Evolutionary conservation across 2,329 filamentous ascomycete species (phyloP).

Genomic region (Talaromyces sp.): DNA sequence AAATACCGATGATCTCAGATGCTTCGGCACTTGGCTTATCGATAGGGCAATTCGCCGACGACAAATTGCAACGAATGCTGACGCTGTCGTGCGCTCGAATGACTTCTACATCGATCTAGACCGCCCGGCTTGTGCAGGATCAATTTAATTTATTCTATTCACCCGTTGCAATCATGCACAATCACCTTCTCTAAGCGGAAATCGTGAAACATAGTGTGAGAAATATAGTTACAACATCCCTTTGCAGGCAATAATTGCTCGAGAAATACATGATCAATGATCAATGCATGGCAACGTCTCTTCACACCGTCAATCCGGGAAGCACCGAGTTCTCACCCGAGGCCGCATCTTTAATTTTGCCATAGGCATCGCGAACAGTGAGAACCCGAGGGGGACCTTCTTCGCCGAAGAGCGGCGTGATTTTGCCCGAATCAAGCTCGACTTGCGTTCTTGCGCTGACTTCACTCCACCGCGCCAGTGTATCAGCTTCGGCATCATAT

Average conservation of each 20-base stretch:
- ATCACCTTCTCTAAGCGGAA: neutral
- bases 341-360: constrained; percentile 10
- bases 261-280: neutral
- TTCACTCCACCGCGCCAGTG: constrained; percentile 38
- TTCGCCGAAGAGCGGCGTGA: constrained; percentile 33
- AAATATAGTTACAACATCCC: neutral
- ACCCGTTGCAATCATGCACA: neutral
- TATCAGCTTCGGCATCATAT: constrained; percentile 45
- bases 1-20: neutral
- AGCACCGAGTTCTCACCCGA: neutral
- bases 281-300: neutral
- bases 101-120: neutral
- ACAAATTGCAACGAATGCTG: too few species aligned
- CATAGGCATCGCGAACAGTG: constrained; percentile 12
- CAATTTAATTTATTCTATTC: neutral
- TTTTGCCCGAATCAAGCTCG: constrained; percentile 33
- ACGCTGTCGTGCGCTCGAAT: neutral
- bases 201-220: neutral
- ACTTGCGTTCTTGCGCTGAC: constrained; percentile 33
- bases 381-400: constrained; percentile 10
- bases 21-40: neutral
- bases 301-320: constrained; percentile 4
- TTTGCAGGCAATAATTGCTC: neutral
- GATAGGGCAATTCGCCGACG: neutral
- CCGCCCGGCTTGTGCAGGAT: neutral